Base-by-base conservation (phyloP, 2,329 filamentous ascomycete genomes). In the Tolypocladium cylindrosporum region DNA sequence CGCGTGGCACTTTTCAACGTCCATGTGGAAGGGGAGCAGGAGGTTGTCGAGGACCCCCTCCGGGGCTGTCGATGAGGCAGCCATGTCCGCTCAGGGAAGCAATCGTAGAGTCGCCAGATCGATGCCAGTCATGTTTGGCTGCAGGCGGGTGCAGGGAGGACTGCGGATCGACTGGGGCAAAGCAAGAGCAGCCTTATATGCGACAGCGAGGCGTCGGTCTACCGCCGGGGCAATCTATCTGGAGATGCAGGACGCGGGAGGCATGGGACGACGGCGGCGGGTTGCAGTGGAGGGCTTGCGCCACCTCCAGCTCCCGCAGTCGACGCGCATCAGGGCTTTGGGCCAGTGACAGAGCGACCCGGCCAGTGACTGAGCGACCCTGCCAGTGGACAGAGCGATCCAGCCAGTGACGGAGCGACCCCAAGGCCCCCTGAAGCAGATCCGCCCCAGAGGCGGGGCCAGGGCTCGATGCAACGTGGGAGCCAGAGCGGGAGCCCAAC, bases 21-120 rank as follows among this genome's bases (percentile, higher is more conserved):
- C 75, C 60, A 85, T 71, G 27, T 67, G 68, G 21, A 86, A 72
- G 24, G 82, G 81, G 58, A 67, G 65, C 59, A 86, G 69, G 65
- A 85, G 85, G 41, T 75, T 72, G 45, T 74, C 62, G 43, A 74
- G 65, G 42, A 63, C 59, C 55, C 59, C 43, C 13, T 59, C 50
- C 39, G 56, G 55, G n/a, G 34, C 24, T 16, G 36, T 9, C n/a
- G 54, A 45, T 21, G n/a, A 37, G 36, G 58, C 53, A 3, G 62
- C 67, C 58, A 78, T 63, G 59, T 37, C 53, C 31, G n/a, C 48
- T 51, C 48, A 51, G 2, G 48, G 16, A 51, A 34, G 48, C 31
- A 51, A 3, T n/a, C 19, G 48, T 51, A 9, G 31, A 10, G n/a
- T 19, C 9, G 10, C 48, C 48, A 36, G 19, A 5, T 51, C 48